These are phyloP conservation scores for Proliferodiscus dingleyae DNA, from an alignment of 2,329 filamentous ascomycete genomes.

Conservation along the genomic window DNA sequence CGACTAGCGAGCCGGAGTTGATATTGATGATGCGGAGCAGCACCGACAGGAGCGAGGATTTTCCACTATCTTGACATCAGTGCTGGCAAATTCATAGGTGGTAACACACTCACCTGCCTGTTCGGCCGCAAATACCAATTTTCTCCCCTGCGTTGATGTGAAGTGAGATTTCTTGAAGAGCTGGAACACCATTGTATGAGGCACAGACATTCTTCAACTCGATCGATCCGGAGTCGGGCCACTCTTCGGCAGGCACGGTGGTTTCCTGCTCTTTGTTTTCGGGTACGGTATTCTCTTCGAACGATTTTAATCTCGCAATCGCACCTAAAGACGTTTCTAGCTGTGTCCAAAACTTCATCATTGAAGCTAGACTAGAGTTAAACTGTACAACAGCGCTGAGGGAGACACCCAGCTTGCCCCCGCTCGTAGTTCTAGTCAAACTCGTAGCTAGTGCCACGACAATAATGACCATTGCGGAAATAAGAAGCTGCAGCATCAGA, in stretches of 20 bases:
- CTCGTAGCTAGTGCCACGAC: constrained; percentile 17
- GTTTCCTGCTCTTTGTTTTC: constrained; percentile 32
- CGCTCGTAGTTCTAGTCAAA: constrained; percentile 11
- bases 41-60: constrained; percentile 33
- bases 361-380: constrained; percentile 8
- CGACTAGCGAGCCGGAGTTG: constrained; percentile 49
- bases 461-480: constrained; percentile 21
- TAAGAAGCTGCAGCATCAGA: constrained; percentile 46
- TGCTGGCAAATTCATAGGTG: constrained; percentile 49
- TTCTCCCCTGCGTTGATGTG: constrained; percentile 46
- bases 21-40: constrained; percentile 63
- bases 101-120: constrained; percentile 38
- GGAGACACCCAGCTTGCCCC: constrained; percentile 17
- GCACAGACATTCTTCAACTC: constrained; percentile 22
- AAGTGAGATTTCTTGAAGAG: constrained; percentile 33
- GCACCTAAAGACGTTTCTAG: constrained; percentile 56
- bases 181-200: constrained; percentile 22
- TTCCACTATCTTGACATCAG: constrained; percentile 27
- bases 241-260: constrained; percentile 7
- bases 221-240: constrained; percentile 20
- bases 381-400: constrained; percentile 20
- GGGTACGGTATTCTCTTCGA: constrained; percentile 38
- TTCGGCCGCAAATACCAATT: constrained; percentile 45
- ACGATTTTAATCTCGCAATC: constrained; percentile 49
- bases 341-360: constrained; percentile 44